Conservation (phyloP, 202 grass and related monocot species). For the Carex sylvatica region DNA sequence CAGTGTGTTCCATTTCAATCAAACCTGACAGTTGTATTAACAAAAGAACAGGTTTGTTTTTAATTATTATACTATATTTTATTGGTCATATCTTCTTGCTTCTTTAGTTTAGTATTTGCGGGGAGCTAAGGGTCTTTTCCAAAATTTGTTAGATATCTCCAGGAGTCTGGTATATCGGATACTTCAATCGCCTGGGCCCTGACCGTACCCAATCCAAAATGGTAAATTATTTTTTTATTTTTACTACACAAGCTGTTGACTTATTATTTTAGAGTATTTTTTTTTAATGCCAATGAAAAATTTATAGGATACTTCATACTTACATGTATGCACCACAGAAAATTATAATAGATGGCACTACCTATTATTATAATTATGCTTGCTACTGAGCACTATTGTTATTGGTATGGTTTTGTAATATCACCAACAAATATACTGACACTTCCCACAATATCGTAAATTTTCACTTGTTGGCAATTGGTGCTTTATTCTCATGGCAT, state of each 20-base stretch:
- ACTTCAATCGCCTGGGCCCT: constrained; percentile 91
- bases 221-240: constrained; percentile 45
- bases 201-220: constrained; percentile 97
- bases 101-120: background rate
- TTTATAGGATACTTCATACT: background rate
- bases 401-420: background rate
- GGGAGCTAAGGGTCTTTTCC: constrained; percentile 11
- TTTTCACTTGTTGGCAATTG: background rate
- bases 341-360: background rate
- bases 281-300: background rate
- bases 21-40: constrained; percentile 77
- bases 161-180: constrained; percentile 91
- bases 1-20: constrained; percentile 91
- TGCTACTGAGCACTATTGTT: background rate
- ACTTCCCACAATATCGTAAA: background rate
- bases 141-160: constrained; percentile 56
- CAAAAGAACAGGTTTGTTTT: constrained; percentile 63
- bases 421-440: background rate
- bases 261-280: background rate
- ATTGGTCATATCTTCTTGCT: background rate
- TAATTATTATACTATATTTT: background rate
- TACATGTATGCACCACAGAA: background rate
- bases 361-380: background rate
- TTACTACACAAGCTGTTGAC: background rate
- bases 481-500: background rate